phyloP scores from a whole-genome alignment of 2,329 filamentous ascomycete species.

The Dactylonectria macrodidyma region DNA sequence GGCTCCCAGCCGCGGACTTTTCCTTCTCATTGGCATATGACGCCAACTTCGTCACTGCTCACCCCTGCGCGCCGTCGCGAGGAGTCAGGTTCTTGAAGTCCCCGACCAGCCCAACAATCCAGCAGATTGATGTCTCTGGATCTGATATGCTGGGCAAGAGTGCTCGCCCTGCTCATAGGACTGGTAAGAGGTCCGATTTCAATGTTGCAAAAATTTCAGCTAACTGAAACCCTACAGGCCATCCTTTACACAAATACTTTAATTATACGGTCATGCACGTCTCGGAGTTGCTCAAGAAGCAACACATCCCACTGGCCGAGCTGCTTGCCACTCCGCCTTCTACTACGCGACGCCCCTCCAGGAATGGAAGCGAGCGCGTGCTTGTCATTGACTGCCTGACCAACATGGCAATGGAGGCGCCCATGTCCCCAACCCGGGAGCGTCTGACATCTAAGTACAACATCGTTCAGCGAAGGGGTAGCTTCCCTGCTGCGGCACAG shows the following conservation, averaged over 20 bases:
- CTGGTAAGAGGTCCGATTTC: conserved; percentile 54
- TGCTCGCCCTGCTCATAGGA: conserved; percentile 63
- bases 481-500: conserved; percentile 61
- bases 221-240: conserved; percentile 58
- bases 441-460: conserved; percentile 52
- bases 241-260: conserved; percentile 75
- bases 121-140: conserved; percentile 68
- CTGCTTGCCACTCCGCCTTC: conserved; percentile 56
- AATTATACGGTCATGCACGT: conserved; percentile 73
- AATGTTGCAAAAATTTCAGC: neutral
- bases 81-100: conserved; percentile 72
- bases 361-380: conserved; percentile 55
- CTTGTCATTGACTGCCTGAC: conserved; percentile 77
- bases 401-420: conserved; percentile 60
- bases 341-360: conserved; percentile 48
- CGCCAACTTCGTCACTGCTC: conserved; percentile 76
- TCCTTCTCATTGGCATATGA: conserved; percentile 68
- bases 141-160: conserved; percentile 59
- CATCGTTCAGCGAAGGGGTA: conserved; percentile 53
- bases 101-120: conserved; percentile 72
- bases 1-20: conserved; percentile 56
- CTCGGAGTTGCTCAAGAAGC: conserved; percentile 67
- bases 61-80: conserved; percentile 73
- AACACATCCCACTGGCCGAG: conserved; percentile 62
- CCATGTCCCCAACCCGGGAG: conserved; percentile 64